Evolutionary conservation across 2,329 filamentous ascomycete genomes (phyloP).

Genomic region (Alternaria sp.): DNA sequence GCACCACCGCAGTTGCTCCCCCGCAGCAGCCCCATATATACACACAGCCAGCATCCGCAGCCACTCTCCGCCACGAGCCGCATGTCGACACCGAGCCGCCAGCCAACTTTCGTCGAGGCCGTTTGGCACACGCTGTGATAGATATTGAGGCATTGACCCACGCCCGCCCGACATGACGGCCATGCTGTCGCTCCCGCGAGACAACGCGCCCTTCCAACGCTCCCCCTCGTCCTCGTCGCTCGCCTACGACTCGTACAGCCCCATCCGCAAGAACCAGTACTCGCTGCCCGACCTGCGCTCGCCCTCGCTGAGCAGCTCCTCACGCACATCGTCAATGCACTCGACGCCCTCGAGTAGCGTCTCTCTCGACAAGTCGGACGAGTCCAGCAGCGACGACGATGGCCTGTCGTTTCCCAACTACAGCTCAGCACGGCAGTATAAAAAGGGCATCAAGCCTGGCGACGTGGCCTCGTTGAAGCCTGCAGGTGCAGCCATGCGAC

Average conservation of each 20-base stretch:
- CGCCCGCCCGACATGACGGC: slow-evolving; percentile 44
- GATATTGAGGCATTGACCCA: slow-evolving; percentile 34
- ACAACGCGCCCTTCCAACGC: slow-evolving; percentile 49
- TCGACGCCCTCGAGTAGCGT: slow-evolving; percentile 72
- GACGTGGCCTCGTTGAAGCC: slow-evolving; percentile 50
- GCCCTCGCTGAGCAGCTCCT: slow-evolving; percentile 44
- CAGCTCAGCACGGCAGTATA: slow-evolving; percentile 26
- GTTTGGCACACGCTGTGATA: slow-evolving; percentile 34
- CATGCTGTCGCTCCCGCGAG: slow-evolving; percentile 50
- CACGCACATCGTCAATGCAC: slow-evolving; percentile 62
- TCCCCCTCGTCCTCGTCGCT: slow-evolving; percentile 58
- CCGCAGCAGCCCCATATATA: slow-evolving; percentile 9
- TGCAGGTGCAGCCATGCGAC: slow-evolving; percentile 44
- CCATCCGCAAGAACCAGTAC: slow-evolving; percentile 46
- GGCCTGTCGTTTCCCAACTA: slow-evolving; percentile 59
- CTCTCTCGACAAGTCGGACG: slow-evolving; percentile 67
- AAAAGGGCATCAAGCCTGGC: slow-evolving; percentile 13
- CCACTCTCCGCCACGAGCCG: slow-evolving; percentile 30
- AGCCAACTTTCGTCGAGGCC: slow-evolving; percentile 35
- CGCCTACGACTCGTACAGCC: slow-evolving; percentile 50
- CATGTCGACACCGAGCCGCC: slow-evolving; percentile 43
- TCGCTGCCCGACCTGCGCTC: slow-evolving; percentile 50
- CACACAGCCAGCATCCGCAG: slow-evolving; percentile 7
- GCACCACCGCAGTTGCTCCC: slow-evolving; percentile 11
- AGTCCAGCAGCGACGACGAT: slow-evolving; percentile 52